Evolutionary conservation across 2,329 filamentous ascomycete species (phyloP), one percentile per base, ranked within the genome.

Genomic region (Thelonectria blattea): DNA sequence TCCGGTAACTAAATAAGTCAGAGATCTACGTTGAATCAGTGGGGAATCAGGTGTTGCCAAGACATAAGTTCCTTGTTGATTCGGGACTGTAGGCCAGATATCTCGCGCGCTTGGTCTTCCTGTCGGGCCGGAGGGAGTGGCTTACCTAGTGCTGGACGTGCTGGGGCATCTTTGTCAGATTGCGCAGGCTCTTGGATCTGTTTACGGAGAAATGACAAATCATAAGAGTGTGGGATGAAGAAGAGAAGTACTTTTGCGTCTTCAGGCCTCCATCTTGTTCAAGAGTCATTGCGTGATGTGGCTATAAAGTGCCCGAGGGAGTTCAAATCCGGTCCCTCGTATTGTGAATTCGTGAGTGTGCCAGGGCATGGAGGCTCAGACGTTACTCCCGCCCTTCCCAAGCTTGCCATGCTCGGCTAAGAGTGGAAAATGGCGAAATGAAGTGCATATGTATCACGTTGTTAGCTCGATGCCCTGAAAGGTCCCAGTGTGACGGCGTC

Each of bases 31-130:
- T 47, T 15, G 5, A 14, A 24, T 14, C 18, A 14, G 45, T 47
- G 45, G 45, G 45, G 45, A 47, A 47, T 47, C 45, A 47, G 45
- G 22, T 47, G 45, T 47, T 47, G 45, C 45, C 45, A 47, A 47
- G 45, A 9, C 45, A 47, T 15, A 47, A 47, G 45, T 47, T 47
- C 22, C 14, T 47, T 2, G 22, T 47, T 24, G 4, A 30, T 14
- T 30, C 8, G 20, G 45, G 20, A 15, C 6, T 24, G 22, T 17
- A 20, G 15, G 10, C 14, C 17, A 11, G 41, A 43, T 4, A 22
- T 47, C 45, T 47, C 22, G 22, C 5, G 3, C n/a, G 45, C 10
- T n/a, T n/a, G n/a, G n/a, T n/a, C n/a, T 30, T 22, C 27, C 11
- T 6, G 15, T 47, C 15, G 15, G 15, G 34, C 12, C 12, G 15